Evolutionary conservation across 495 filamentous ascomycete genomes (phyloP).

Genomic region (Xylaria intraflava): DNA sequence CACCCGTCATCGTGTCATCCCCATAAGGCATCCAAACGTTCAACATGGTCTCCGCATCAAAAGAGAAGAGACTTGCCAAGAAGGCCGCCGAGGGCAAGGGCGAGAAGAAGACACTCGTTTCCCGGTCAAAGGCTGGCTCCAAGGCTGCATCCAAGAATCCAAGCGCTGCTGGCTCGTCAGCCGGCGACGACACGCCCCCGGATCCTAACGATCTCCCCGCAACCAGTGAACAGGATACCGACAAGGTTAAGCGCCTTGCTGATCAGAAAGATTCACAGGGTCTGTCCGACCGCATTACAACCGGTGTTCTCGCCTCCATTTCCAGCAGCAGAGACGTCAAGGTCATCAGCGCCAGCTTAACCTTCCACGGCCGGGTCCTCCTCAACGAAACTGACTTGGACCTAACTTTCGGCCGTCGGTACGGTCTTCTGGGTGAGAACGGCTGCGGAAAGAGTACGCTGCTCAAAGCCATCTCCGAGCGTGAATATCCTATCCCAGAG

Average conservation of each 20-base stretch:
- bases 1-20: neutral
- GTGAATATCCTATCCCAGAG: conserved; percentile 93
- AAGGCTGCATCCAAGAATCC: conserved; percentile 58
- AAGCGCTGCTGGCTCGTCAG: conserved; percentile 58
- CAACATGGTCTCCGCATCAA: conserved; percentile 85
- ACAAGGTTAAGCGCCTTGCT: conserved; percentile 62
- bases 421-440: conserved; percentile 96
- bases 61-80: conserved; percentile 95
- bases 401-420: conserved; percentile 85
- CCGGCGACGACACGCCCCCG: conserved; percentile 61
- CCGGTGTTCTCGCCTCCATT: conserved; percentile 87
- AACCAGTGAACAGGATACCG: conserved; percentile 63
- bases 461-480: conserved; percentile 85
- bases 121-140: conserved; percentile 59
- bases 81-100: conserved; percentile 67
- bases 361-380: conserved; percentile 96
- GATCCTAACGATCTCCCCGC: conserved; percentile 59
- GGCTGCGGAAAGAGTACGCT: conserved; percentile 97
- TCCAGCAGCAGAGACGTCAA: conserved; percentile 85
- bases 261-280: conserved; percentile 94
- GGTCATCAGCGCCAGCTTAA: conserved; percentile 84
- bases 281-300: conserved; percentile 95
- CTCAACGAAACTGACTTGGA: conserved; percentile 90
- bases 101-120: conserved; percentile 66
- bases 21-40: conserved; percentile 47